phyloP scores from a whole-genome alignment of 2,329 filamentous ascomycete species.

The Didymella glomerata region DNA sequence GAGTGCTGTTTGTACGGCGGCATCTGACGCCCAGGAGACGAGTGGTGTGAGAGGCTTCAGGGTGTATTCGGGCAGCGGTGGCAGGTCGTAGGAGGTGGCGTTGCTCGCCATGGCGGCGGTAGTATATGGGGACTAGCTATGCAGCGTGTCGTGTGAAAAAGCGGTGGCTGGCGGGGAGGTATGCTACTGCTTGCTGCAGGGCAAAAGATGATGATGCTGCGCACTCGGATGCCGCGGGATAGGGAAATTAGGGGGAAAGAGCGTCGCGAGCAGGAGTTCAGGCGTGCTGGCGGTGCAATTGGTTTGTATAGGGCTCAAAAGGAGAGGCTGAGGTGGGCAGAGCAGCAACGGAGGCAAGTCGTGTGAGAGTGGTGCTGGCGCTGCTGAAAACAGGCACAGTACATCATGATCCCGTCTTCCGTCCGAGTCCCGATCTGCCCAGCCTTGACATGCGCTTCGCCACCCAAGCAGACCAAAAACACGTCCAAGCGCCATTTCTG shows the following conservation, averaged over 20 bases:
- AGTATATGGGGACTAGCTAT: slow-evolving; percentile 5
- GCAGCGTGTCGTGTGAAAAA: slow-evolving; percentile 1
- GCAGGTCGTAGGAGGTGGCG: slow-evolving; percentile 67
- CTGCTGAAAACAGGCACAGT: slow-evolving; percentile 27
- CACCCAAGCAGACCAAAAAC: slow-evolving; percentile 5
- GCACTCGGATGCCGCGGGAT: slow-evolving; percentile 40
- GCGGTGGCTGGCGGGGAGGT: slow-evolving; percentile 6
- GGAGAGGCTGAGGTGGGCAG: slow-evolving; percentile 48
- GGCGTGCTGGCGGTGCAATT: slow-evolving; percentile 12
- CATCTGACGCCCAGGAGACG: slow-evolving; percentile 81
- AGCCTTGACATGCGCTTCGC: slow-evolving; percentile 12
- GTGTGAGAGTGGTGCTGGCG: slow-evolving; percentile 45
- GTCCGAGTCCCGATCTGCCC: slow-evolving; percentile 11
- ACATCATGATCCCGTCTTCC: slow-evolving; percentile 34
- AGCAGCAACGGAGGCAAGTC: slow-evolving; percentile 33
- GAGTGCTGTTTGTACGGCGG: slow-evolving; percentile 76
- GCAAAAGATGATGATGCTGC: slow-evolving; percentile 10
- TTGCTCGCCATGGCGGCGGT: slow-evolving; percentile 51
- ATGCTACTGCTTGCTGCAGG: slow-evolving; percentile 12
- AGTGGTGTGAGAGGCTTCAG: slow-evolving; percentile 75
- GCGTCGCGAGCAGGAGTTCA: slow-evolving; percentile 19
- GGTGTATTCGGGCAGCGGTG: slow-evolving; percentile 85
- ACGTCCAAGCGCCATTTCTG: not conserved
- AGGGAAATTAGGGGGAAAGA: slow-evolving; percentile 38
- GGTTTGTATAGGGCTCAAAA: slow-evolving; percentile 26